Percentiles rank a stretch among this genome's conserved stretches.
Conservation (phyloP, 352 stramenopile genomes). For the Globisporangium parvum region DNA sequence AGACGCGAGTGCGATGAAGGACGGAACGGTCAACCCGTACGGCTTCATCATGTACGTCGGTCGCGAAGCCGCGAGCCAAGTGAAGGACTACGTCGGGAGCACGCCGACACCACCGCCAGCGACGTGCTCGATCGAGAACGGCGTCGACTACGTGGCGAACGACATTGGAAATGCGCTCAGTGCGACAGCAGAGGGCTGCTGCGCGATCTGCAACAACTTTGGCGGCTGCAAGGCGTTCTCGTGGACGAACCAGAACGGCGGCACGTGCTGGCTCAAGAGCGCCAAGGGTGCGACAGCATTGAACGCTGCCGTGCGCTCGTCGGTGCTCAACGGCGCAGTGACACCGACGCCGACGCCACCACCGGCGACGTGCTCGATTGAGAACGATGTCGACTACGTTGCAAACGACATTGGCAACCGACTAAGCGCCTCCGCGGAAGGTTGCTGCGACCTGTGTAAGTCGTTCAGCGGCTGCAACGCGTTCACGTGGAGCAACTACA, state of each 20-base stretch:
- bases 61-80: slow-evolving; percentile 36
- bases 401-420: slow-evolving; percentile 12
- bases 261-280: slow-evolving; percentile 63
- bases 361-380: slow-evolving; percentile 13
- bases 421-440: neutral
- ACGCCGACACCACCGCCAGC: slow-evolving; percentile 5
- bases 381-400: slow-evolving; percentile 22
- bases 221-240: slow-evolving; percentile 32
- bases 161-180: slow-evolving; percentile 9
- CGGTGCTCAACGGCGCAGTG: neutral
- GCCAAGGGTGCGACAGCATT: slow-evolving; percentile 14
- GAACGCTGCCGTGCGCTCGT: neutral
- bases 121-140: slow-evolving; percentile 17
- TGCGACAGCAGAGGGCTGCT: slow-evolving; percentile 11
- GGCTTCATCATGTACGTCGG: slow-evolving; percentile 75
- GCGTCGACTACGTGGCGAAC: slow-evolving; percentile 22
- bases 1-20: slow-evolving; percentile 51
- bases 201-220: slow-evolving; percentile 4
- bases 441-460: slow-evolving; percentile 14
- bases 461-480: slow-evolving; percentile 20
- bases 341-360: slow-evolving; percentile 4
- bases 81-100: slow-evolving; percentile 22
- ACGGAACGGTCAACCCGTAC: slow-evolving; percentile 66
- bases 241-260: slow-evolving; percentile 37
- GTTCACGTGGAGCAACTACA: slow-evolving; percentile 39